Conservation (phyloP, 2,329 filamentous ascomycete species). For the Thelonectria olida region DNA sequence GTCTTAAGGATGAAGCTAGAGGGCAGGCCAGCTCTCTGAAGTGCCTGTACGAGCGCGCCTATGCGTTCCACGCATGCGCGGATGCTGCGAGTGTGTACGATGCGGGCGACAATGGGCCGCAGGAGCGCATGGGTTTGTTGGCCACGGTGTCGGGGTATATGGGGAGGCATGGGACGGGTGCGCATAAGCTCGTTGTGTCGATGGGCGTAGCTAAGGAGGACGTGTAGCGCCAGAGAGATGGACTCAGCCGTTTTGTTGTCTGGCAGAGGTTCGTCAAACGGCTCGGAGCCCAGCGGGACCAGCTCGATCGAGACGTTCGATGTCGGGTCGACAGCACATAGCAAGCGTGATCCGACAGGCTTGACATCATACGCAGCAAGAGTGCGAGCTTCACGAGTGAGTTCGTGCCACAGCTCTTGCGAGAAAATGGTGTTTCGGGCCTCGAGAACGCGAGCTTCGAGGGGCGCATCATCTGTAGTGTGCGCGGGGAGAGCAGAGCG, state of each 20-base stretch:
- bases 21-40: constrained; percentile 57
- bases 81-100: constrained; percentile 55
- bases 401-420: constrained; percentile 90
- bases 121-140: constrained; percentile 60
- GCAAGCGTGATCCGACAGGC: constrained; percentile 66
- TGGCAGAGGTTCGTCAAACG: constrained; percentile 44
- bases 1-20: constrained; percentile 55
- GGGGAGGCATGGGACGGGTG: constrained; percentile 62
- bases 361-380: constrained; percentile 77
- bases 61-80: constrained; percentile 52
- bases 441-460: constrained; percentile 76
- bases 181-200: constrained; percentile 76
- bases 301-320: constrained; percentile 73
- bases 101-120: constrained; percentile 60
- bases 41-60: constrained; percentile 52
- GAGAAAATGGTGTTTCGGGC: constrained; percentile 83
- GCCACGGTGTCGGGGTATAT: constrained; percentile 48
- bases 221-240: constrained; percentile 73
- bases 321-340: constrained; percentile 61
- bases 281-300: constrained; percentile 62
- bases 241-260: constrained; percentile 69
- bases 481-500: constrained; percentile 61
- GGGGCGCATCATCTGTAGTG: constrained; percentile 59
- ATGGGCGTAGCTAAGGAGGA: constrained; percentile 83
- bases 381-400: constrained; percentile 81